These are phyloP conservation scores for Porpolomopsis calyptriformis DNA, from an alignment of 768 basidiomycete species.

Conservation along the genomic window DNA sequence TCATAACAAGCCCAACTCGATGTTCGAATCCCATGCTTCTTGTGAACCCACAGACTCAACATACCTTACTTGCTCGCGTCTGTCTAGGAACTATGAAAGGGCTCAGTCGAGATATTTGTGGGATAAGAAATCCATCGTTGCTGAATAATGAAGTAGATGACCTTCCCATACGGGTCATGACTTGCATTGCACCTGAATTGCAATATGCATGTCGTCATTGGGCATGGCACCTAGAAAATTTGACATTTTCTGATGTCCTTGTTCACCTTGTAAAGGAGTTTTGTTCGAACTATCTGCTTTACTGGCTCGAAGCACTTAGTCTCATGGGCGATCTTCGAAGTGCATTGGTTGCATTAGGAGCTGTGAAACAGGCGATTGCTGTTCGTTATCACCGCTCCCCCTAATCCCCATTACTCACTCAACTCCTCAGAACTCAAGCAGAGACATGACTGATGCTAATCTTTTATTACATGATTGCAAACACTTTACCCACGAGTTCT, in stretches of 20 bases:
- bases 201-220: constrained; percentile 8
- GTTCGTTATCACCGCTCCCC: neutral
- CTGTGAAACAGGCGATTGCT: neutral
- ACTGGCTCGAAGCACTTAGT: neutral
- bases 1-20: neutral
- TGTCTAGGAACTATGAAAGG: neutral
- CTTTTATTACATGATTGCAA: neutral
- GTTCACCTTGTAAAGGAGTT: neutral
- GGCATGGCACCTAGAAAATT: constrained; percentile 1
- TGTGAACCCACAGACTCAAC: constrained; percentile 2
- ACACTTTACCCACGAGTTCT: neutral
- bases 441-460: neutral
- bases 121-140: neutral
- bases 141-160: constrained; percentile 1
- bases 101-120: neutral
- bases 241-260: neutral
- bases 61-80: constrained; percentile 1
- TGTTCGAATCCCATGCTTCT: constrained; percentile 1
- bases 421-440: neutral
- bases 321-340: neutral
- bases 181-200: neutral
- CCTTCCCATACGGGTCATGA: neutral
- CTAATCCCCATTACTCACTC: neutral
- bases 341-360: neutral
- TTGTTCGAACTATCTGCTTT: neutral